Evolutionary conservation across 352 stramenopile genomes (phyloP), one percentile per base, ranked within the genome.

Genomic region (Globisporangium mamillatum): DNA sequence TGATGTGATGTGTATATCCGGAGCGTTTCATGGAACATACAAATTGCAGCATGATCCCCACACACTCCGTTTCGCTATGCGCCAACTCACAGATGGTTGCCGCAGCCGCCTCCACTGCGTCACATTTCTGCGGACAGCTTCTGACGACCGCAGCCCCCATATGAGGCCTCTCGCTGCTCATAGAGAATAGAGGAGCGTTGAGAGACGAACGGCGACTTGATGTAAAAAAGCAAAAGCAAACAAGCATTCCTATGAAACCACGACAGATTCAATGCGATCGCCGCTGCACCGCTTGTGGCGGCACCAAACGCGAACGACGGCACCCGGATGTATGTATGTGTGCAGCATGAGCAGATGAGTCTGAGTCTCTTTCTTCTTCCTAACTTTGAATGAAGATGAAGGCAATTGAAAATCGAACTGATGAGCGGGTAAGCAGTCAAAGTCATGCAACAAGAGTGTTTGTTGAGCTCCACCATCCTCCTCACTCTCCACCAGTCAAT

Each of bases 41-140:
- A 73, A 87, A 88, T 86, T 87, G 79, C 80, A 78, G 76, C 79
- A 78, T 76, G 79, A 88, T 89, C 82, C 88, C 82, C 82, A 89
- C 82, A 89, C 81, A 90, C 82, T 86, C 79, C 75, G 38, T 32
- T 69, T 88, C 53, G 25, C 48, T 90, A 68, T 88, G 52, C 76
- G 82, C 82, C 76, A 69, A 80, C 63, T 61, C 58, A 73, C 69
- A 55, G 73, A 59, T 67, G 29, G 57, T 52, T 63, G 32, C 44
- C 56, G 18, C 55, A 12, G 32, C 27, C 55, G 64, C 41, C n/a
- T 67, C 55, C 46, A 67, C 52, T 67, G 55, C 72, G 71, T 81
- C 75, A 78, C 75, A 77, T 81, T 76, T 66, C 75, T 75, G 75
- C 75, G 75, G 75, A 60, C 69, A 66, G 57, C 68, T 62, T 58